These are phyloP conservation scores for Bolboschoenus planiculmis DNA, from an alignment of 176 grass and related monocot genomes.

Conservation along the genomic window DNA sequence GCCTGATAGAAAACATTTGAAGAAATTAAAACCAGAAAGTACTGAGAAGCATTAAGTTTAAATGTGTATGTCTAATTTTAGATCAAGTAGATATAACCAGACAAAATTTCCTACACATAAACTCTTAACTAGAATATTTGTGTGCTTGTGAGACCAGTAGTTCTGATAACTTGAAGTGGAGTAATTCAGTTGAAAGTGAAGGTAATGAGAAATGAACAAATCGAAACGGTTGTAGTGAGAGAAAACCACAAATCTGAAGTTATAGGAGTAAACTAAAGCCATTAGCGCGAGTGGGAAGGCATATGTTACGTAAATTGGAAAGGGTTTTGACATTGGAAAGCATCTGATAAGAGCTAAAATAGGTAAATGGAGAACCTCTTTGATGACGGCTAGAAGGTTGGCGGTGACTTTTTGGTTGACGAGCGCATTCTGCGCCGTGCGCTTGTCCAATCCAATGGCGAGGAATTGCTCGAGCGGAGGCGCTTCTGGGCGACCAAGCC, in stretches of 20 bases:
- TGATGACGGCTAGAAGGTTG: constrained; percentile 43
- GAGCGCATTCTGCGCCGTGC: constrained; percentile 49
- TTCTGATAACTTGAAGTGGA: neutral
- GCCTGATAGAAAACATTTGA: constrained; percentile 11
- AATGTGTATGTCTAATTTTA: neutral
- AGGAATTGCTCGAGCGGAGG: constrained; percentile 31
- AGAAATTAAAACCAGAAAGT: neutral
- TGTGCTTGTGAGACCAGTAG: neutral
- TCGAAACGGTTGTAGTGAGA: neutral
- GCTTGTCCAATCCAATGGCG: constrained; percentile 42
- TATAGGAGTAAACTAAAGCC: neutral
- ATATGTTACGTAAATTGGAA: neutral
- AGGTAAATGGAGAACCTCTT: constrained; percentile 23
- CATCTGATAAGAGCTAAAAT: neutral
- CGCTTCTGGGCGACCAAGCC: constrained; percentile 1
- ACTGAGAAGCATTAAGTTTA: neutral
- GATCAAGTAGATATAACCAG: neutral
- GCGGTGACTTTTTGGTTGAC: constrained; percentile 53
- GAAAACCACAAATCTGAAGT: neutral
- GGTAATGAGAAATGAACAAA: neutral
- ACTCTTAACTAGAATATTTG: neutral
- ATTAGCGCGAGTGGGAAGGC: neutral
- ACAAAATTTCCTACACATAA: neutral
- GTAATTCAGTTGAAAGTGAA: neutral
- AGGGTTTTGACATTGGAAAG: neutral